These are phyloP conservation scores for Hericium alpestre DNA, from an alignment of 768 basidiomycete species.

Conservation along the genomic window DNA sequence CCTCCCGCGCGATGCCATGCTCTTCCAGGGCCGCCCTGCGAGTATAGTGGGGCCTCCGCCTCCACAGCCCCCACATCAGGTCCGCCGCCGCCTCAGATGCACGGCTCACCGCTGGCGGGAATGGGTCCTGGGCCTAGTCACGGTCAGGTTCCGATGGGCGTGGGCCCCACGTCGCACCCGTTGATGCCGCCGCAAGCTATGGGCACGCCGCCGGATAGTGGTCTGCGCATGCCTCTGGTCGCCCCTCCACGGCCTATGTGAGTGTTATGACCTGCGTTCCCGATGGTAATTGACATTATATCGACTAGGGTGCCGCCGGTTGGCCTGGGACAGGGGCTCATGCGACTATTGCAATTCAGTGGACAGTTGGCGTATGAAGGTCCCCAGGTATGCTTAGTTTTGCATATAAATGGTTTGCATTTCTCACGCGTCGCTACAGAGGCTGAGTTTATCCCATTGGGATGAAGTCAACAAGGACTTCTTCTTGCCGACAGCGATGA, in stretches of 20 bases:
- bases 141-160: not conserved
- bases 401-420: not conserved
- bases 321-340: constrained; percentile 53
- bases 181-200: not conserved
- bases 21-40: constrained; percentile 12
- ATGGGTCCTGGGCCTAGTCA: not conserved
- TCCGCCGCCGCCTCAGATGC: not conserved
- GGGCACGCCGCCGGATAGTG: not conserved
- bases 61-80: constrained; percentile 5
- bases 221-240: not conserved
- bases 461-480: constrained; percentile 51
- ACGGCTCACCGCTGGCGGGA: not conserved
- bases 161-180: not conserved
- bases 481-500: constrained; percentile 57
- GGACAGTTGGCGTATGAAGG: constrained; percentile 48
- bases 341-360: constrained; percentile 62
- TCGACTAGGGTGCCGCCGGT: constrained; percentile 14
- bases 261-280: not conserved
- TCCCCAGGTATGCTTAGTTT: constrained; percentile 27
- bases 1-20: constrained; percentile 6
- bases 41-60: constrained; percentile 6
- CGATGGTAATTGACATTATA: not conserved
- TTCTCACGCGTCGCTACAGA: constrained; percentile 25
- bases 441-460: constrained; percentile 63
- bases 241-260: not conserved